Conservation (phyloP, 176 grass and related monocot genomes). For the Ampelocalamus luodianensis region DNA sequence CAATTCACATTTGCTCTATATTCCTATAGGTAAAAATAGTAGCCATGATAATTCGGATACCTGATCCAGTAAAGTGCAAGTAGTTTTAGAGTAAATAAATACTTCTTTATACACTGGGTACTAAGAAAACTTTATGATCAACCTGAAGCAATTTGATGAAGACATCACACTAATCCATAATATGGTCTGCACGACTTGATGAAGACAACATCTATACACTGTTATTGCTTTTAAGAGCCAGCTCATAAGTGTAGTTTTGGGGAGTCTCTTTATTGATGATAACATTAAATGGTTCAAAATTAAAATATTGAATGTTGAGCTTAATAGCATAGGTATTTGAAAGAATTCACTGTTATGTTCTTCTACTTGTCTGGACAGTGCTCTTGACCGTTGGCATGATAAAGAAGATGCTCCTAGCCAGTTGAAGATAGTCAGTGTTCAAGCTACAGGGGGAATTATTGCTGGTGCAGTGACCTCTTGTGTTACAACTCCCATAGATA, state of each 20-base stretch:
- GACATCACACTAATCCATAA: not conserved
- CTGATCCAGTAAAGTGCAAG: slow-evolving; percentile 2
- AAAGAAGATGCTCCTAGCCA: slow-evolving; percentile 59
- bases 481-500: slow-evolving; percentile 94
- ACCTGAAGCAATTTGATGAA: slow-evolving; percentile 22
- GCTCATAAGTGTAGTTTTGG: slow-evolving; percentile 10
- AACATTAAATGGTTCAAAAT: not conserved
- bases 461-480: slow-evolving; percentile 88
- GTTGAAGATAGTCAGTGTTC: slow-evolving; percentile 80
- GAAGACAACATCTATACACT: not conserved
- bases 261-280: slow-evolving; percentile 19
- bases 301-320: slow-evolving; percentile 12
- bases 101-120: not conserved
- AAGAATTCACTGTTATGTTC: slow-evolving; percentile 9
- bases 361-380: slow-evolving; percentile 54
- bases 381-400: slow-evolving; percentile 64
- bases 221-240: not conserved
- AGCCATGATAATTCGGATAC: not conserved
- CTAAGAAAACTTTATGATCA: slow-evolving; percentile 7
- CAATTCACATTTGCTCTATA: slow-evolving; percentile 22
- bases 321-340: slow-evolving; percentile 10
- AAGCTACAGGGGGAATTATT: slow-evolving; percentile 88
- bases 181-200: slow-evolving; percentile 1
- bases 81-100: slow-evolving; percentile 9
- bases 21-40: slow-evolving; percentile 10